Percentiles rank a stretch among this genome's conserved stretches.
Conservation (phyloP, 78 protist genomes). For the Cyanophora paradoxa region DNA sequence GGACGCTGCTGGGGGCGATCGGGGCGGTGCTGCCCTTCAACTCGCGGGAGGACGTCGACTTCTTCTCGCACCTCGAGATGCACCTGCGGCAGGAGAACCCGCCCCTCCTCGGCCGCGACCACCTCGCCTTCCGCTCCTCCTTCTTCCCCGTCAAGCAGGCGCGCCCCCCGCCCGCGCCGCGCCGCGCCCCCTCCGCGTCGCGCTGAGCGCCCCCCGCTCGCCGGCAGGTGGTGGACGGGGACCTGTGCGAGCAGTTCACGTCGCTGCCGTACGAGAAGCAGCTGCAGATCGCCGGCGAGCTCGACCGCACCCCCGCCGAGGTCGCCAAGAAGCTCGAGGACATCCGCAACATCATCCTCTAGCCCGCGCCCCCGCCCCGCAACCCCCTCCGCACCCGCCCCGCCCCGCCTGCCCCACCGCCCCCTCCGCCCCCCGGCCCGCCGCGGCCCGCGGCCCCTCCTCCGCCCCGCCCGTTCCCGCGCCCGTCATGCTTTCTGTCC, state of each 20-base stretch:
- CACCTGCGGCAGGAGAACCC: conserved; percentile 71
- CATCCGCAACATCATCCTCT: conserved; percentile 11
- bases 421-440: too few relatives aligned
- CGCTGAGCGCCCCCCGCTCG: too few relatives aligned
- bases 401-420: too few relatives aligned
- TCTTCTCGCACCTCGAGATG: conserved; percentile 76
- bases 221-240: conserved; percentile 87
- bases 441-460: too few relatives aligned
- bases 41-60: conserved; percentile 74
- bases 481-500: too few relatives aligned
- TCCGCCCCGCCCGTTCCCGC: too few relatives aligned
- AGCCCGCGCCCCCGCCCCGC: not conserved
- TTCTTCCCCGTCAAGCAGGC: conserved; percentile 76
- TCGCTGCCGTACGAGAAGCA: conserved; percentile 47
- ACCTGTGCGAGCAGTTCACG: conserved; percentile 73
- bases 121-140: conserved; percentile 75
- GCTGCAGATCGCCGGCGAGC: conserved; percentile 67
- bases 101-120: conserved; percentile 80
- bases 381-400: too few relatives aligned
- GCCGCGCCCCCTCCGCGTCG: too few relatives aligned
- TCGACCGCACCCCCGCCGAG: conserved; percentile 72
- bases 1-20: not conserved
- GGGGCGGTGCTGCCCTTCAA: conserved; percentile 13
- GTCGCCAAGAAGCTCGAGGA: conserved; percentile 83
- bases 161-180: too few relatives aligned